A percentile compares a stretch with the other conserved stretches of the same genome.
These are phyloP conservation scores for Filobasidium uniguttulatum DNA, from an alignment of 1,284 basidiomycete species.

Conservation along the genomic window DNA sequence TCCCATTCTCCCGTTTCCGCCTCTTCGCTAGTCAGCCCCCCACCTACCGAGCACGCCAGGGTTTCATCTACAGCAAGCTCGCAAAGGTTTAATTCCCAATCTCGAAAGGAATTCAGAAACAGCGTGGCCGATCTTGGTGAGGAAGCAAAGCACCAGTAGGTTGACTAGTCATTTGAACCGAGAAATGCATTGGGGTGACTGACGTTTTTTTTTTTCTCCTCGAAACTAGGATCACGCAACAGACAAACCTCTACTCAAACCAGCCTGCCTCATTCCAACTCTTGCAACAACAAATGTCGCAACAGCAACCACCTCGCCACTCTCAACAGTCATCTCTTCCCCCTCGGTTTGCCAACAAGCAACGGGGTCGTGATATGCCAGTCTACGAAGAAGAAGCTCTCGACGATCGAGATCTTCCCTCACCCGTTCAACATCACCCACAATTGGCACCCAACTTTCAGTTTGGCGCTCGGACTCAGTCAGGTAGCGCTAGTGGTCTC, in stretches of 20 bases:
- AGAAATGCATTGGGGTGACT: too few relatives aligned
- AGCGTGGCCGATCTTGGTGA: too few relatives aligned
- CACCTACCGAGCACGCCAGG: too few relatives aligned
- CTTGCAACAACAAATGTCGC: constrained; percentile 18
- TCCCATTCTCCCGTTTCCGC: constrained; percentile 1
- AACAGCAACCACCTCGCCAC: constrained; percentile 15
- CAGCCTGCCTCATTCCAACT: constrained; percentile 11
- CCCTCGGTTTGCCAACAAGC: constrained; percentile 9
- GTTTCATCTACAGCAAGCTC: too few relatives aligned
- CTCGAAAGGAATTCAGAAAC: too few relatives aligned
- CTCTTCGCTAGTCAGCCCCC: not conserved
- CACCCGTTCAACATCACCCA: constrained; percentile 59
- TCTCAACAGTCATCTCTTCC: constrained; percentile 5
- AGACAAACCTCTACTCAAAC: not conserved
- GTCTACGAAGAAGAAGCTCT: constrained; percentile 34
- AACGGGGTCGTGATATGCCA: constrained; percentile 15
- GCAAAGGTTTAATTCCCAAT: too few relatives aligned
- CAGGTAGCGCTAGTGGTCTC: constrained; percentile 13
- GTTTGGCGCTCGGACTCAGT: constrained; percentile 54
- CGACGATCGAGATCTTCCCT: constrained; percentile 28
- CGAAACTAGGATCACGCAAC: too few relatives aligned
- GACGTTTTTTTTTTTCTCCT: too few relatives aligned
- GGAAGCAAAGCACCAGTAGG: too few relatives aligned
- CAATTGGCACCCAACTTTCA: constrained; percentile 78
- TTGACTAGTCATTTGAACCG: too few relatives aligned